phyloP scores from a whole-genome alignment of 345 rosid species.

The Gossypioides kirkii region DNA sequence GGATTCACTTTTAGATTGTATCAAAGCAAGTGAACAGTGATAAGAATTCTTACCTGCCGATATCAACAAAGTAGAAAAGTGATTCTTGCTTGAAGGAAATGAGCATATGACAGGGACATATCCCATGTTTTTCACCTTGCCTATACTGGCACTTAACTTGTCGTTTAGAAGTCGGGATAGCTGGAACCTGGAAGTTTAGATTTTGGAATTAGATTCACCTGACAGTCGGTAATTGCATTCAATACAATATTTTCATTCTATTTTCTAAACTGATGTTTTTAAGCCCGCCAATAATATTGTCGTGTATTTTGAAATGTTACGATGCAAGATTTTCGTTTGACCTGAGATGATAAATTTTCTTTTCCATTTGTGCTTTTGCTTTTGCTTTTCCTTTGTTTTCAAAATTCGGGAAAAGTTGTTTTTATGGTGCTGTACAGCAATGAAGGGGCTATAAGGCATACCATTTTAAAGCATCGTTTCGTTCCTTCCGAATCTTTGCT shows the following conservation, averaged over 20 bases:
- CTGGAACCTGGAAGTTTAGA: neutral
- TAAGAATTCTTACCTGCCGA: conserved; percentile 4
- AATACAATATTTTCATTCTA: too few relatives aligned
- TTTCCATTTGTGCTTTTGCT: neutral
- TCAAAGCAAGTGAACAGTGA: neutral
- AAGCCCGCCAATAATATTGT: neutral
- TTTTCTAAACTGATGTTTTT: too few relatives aligned
- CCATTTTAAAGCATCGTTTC: neutral
- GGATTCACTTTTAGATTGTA: too few relatives aligned
- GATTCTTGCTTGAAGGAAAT: neutral
- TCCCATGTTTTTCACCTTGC: neutral
- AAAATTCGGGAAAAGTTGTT: neutral
- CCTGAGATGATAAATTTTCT: neutral
- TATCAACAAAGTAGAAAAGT: conserved; percentile 2
- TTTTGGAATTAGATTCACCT: neutral
- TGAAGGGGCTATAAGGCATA: neutral
- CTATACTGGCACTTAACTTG: neutral
- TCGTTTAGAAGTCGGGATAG: neutral
- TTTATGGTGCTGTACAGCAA: conserved; percentile 7
- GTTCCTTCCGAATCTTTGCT: neutral
- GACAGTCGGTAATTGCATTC: neutral
- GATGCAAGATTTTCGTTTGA: neutral
- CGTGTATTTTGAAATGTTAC: neutral
- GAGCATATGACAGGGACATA: too few relatives aligned
- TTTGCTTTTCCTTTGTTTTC: neutral